Evolutionary conservation across 768 basidiomycete genomes (phyloP).

Genomic region (Pleurotus djamor): DNA sequence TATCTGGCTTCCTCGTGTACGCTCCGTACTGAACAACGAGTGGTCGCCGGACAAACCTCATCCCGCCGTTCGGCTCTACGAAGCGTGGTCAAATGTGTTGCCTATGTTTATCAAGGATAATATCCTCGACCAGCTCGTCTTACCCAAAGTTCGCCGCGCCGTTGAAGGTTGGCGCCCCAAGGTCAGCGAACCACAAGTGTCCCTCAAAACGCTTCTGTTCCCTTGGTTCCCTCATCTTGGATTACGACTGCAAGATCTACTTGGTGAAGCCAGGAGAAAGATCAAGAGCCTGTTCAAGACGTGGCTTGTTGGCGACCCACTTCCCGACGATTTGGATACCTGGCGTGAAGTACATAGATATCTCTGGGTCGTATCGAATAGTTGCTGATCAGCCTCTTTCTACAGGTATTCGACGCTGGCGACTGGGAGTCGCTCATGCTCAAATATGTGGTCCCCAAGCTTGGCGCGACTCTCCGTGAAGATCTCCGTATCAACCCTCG

Average conservation of each 20-base stretch:
- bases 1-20: conserved; percentile 93
- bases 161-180: conserved; percentile 82
- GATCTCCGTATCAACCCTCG: conserved; percentile 91
- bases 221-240: conserved; percentile 95
- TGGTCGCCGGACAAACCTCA: conserved; percentile 78
- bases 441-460: conserved; percentile 90
- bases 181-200: conserved; percentile 33
- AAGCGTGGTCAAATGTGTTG: conserved; percentile 84
- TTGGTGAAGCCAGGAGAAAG: conserved; percentile 86
- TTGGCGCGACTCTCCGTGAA: conserved; percentile 77
- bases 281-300: conserved; percentile 73
- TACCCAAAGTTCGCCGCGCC: conserved; percentile 88
- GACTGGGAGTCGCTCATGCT: conserved; percentile 94
- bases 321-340: conserved; percentile 70
- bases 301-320: conserved; percentile 71
- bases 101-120: conserved; percentile 94
- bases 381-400: conserved; percentile 1
- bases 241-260: conserved; percentile 75
- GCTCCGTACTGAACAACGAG: conserved; percentile 91
- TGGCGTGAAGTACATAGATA: conserved; percentile 75
- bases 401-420: conserved; percentile 66
- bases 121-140: conserved; percentile 90
- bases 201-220: conserved; percentile 83
- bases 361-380: not conserved
- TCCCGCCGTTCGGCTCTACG: conserved; percentile 80